Conservation (phyloP, 176 grass and related monocot genomes). For the Triticum monococcum region DNA sequence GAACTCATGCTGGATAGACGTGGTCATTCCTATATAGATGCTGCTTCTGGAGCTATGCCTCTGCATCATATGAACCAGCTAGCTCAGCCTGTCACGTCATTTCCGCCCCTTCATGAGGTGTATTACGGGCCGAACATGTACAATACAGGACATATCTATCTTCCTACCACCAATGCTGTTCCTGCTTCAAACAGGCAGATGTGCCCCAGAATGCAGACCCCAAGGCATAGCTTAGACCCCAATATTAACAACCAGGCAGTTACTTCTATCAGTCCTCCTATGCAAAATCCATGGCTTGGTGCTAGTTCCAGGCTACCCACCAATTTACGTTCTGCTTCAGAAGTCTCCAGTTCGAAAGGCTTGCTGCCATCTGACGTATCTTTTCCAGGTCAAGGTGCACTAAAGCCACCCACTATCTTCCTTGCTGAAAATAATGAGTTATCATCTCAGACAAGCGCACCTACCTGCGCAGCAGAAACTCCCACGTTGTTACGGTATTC, state of each 20-base stretch:
- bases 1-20: conserved; percentile 69
- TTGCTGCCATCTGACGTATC: conserved; percentile 16
- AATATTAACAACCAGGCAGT: conserved; percentile 39
- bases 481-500: not conserved
- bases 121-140: conserved; percentile 50
- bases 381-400: conserved; percentile 28
- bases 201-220: conserved; percentile 37
- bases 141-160: conserved; percentile 47
- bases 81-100: conserved; percentile 33
- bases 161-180: conserved; percentile 24
- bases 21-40: conserved; percentile 24
- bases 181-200: conserved; percentile 50
- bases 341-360: conserved; percentile 26
- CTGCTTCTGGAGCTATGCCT: conserved; percentile 44
- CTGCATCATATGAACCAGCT: conserved; percentile 39
- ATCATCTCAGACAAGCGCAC: not conserved
- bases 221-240: conserved; percentile 51
- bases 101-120: conserved; percentile 42
- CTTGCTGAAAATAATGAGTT: conserved; percentile 34
- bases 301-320: conserved; percentile 6
- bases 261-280: conserved; percentile 39
- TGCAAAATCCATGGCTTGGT: conserved; percentile 27
- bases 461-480: conserved; percentile 12
- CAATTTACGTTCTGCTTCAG: conserved; percentile 19
- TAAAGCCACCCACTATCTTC: conserved; percentile 13